Evolutionary conservation across 2,329 filamentous ascomycete genomes (phyloP), one percentile per base, ranked within the genome.

Genomic region (Ophiobolus disseminans): DNA sequence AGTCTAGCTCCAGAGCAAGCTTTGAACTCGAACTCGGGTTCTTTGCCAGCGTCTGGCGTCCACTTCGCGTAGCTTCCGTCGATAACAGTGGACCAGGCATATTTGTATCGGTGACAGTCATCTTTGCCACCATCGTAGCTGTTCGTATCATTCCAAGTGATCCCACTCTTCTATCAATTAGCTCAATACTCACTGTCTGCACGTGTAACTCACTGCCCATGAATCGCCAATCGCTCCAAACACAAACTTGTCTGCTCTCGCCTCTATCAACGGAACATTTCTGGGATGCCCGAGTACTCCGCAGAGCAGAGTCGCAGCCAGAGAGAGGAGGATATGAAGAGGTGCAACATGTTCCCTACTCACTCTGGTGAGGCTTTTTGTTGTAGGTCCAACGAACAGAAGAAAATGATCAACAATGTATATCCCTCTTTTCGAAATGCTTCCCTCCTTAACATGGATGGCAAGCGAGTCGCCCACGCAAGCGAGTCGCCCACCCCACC

Each of bases 11-110:
- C 49, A 11, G 44, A 43, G 40, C 49, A 52, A 7, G 49, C 49
- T 40, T 31, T 34, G 30, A 52, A 52, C 22, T 49, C 46, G 28
- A 49, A 39, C n/a, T 44, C 21, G 19, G 46, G n/a, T 21, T 32
- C 14, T 39, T 34, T 28, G 34, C 20, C n/a, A 10, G 20, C 30
- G 19, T 51, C 32, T n/a, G 48, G 48, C 10, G 44, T 20, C 48
- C 48, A 51, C 21, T 39, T 3, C 5, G 38, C 9, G 31, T 43
- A 41, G 9, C 6, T 2, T 13, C 2, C 28, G 30, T 47, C 22
- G 6, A 51, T 38, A n/a, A 46, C 42, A 23, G 48, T 50, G 9
- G 48, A 50, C 48, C 48, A 50, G 9, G 48, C 48, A 38, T 45
- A 46, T 31, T 41, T 45, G 30, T 45, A 50, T 16, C 48, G 48